These are phyloP conservation scores for Telopea speciosissima DNA, from an alignment of 177 flowering plant genomes.

Conservation along the genomic window DNA sequence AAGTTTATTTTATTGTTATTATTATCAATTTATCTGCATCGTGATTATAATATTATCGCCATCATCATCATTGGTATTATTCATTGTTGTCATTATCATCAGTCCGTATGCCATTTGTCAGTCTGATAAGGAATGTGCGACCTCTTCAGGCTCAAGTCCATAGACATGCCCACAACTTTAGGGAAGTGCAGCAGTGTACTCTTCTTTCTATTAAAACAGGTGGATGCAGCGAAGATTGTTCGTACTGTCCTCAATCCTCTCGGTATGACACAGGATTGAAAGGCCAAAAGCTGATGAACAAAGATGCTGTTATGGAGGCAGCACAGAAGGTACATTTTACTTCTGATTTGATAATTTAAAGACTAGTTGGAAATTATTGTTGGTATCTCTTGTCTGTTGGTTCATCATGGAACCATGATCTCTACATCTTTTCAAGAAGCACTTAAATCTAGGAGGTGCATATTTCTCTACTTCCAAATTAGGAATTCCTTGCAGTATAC, in stretches of 20 bases:
- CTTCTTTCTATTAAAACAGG: constrained; percentile 95
- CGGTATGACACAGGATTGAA: constrained; percentile 85
- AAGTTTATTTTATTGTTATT: too few species aligned
- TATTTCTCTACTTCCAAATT: neutral
- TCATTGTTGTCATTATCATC: neutral
- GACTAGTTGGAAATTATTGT: neutral
- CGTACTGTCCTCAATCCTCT: constrained; percentile 97
- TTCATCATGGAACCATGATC: neutral
- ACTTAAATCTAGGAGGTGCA: neutral
- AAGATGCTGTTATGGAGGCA: constrained; percentile 76
- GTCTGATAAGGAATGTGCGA: constrained; percentile 4
- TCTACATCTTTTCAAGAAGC: neutral
- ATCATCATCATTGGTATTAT: neutral
- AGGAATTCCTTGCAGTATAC: neutral
- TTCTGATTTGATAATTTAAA: neutral
- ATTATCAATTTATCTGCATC: too few species aligned
- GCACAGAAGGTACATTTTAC: constrained; percentile 55
- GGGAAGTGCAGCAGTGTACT: constrained; percentile 99
- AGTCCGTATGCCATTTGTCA: neutral
- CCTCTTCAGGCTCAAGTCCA: constrained; percentile 89
- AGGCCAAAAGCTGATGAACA: constrained; percentile 81
- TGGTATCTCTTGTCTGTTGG: neutral
- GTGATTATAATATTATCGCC: neutral
- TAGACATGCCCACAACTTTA: constrained; percentile 88
- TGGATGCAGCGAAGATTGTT: constrained; percentile 99